Conservation (phyloP, 2,329 filamentous ascomycete genomes). For the Cordyceps cateniannulata region DNA sequence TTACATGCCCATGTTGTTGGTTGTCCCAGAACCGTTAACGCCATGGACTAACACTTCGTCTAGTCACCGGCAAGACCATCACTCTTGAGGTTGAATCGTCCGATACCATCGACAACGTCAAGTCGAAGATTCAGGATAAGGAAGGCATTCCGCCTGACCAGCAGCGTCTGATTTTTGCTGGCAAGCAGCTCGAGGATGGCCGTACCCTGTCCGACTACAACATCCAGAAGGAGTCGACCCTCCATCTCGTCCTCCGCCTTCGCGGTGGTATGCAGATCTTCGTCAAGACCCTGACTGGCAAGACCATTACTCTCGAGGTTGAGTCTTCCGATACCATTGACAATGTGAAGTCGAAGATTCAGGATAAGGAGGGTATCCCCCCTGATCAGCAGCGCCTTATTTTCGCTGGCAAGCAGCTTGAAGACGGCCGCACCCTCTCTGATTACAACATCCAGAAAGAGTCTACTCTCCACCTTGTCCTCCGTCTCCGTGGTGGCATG, state of each 20-base stretch:
- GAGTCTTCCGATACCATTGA: constrained; percentile 89
- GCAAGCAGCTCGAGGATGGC: constrained; percentile 94
- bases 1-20: constrained; percentile 26
- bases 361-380: constrained; percentile 95
- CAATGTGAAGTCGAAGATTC: constrained; percentile 95
- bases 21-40: neutral
- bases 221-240: constrained; percentile 59
- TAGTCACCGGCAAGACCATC: constrained; percentile 62
- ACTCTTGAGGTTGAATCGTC: constrained; percentile 18
- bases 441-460: constrained; percentile 98
- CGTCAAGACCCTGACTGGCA: constrained; percentile 82
- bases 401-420: constrained; percentile 92
- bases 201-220: constrained; percentile 51
- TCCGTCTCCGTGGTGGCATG: constrained; percentile 85
- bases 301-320: constrained; percentile 89
- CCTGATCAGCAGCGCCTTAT: constrained; percentile 94
- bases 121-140: constrained; percentile 3
- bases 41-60: constrained; percentile 17
- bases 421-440: constrained; percentile 82
- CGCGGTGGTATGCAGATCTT: constrained; percentile 64
- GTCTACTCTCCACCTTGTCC: constrained; percentile 75
- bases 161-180: constrained; percentile 92
- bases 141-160: constrained; percentile 77
- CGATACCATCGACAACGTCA: constrained; percentile 6
- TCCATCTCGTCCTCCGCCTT: constrained; percentile 70